Evolutionary conservation across 768 basidiomycete genomes (phyloP).

Genomic region (Suillus luteus): DNA sequence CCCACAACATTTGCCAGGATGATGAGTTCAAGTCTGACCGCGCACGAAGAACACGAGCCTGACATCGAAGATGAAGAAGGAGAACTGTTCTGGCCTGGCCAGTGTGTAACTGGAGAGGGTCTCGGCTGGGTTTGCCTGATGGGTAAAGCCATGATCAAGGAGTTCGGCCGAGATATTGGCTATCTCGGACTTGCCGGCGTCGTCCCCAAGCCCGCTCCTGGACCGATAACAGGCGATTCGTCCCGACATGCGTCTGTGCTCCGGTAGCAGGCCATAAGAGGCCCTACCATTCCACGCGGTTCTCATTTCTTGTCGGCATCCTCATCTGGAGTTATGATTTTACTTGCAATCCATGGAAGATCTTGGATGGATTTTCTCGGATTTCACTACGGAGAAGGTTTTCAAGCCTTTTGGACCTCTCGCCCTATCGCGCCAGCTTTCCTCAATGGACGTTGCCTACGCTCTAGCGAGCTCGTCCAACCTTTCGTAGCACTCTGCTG

Average conservation of each 20-base stretch:
- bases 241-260: constrained; percentile 34
- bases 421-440: constrained; percentile 22
- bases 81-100: constrained; percentile 84
- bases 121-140: constrained; percentile 87
- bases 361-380: constrained; percentile 32
- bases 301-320: constrained; percentile 34
- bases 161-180: constrained; percentile 74
- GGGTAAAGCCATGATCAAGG: constrained; percentile 85
- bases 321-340: constrained; percentile 31
- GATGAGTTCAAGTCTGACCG: constrained; percentile 60
- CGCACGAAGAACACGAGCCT: constrained; percentile 74
- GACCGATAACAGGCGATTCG: constrained; percentile 32
- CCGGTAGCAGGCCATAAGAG: constrained; percentile 28
- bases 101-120: constrained; percentile 71
- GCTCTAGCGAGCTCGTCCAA: constrained; percentile 24
- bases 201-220: constrained; percentile 64
- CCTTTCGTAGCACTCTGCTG: constrained; percentile 25
- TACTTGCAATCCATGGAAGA: constrained; percentile 27
- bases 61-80: constrained; percentile 87
- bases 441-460: constrained; percentile 22
- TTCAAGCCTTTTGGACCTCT: constrained; percentile 14
- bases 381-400: constrained; percentile 19
- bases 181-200: constrained; percentile 73
- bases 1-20: constrained; percentile 77
- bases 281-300: constrained; percentile 9